Percentiles rank a stretch among this genome's conserved stretches.
Conservation (phyloP, 345 rosid species). For the Punica granatum region DNA sequence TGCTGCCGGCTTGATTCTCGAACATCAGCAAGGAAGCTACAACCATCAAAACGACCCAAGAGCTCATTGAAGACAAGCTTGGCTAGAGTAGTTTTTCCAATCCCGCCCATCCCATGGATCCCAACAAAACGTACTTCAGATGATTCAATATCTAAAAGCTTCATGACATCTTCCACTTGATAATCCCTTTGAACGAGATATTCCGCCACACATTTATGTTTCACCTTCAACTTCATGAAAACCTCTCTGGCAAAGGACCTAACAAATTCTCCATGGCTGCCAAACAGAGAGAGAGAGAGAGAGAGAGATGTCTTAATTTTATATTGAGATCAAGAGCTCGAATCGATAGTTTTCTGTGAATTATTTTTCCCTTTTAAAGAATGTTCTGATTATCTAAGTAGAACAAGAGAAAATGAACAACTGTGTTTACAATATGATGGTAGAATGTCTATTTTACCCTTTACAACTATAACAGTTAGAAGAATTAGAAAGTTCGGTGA, state of each 20-base stretch:
- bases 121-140: slow-evolving; percentile 1
- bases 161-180: not conserved
- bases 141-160: not conserved
- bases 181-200: not conserved
- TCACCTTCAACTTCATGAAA: not conserved
- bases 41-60: not conserved
- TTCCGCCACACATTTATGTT: not conserved
- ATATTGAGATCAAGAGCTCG: too few species aligned
- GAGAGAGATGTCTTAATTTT: too few species aligned
- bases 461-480: too few species aligned
- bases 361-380: too few species aligned
- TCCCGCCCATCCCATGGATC: slow-evolving; percentile 2
- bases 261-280: not conserved
- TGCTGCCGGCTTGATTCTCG: not conserved
- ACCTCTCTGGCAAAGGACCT: not conserved
- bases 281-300: too few species aligned
- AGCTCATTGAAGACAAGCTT: not conserved
- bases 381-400: too few species aligned
- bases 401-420: too few species aligned
- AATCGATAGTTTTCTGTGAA: too few species aligned
- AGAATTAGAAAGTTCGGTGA: too few species aligned
- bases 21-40: not conserved
- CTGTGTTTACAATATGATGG: too few species aligned
- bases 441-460: too few species aligned
- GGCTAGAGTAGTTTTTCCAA: not conserved